Base-by-base conservation (phyloP, 805 yeast genomes). In the Candida tammaniensis region DNA sequence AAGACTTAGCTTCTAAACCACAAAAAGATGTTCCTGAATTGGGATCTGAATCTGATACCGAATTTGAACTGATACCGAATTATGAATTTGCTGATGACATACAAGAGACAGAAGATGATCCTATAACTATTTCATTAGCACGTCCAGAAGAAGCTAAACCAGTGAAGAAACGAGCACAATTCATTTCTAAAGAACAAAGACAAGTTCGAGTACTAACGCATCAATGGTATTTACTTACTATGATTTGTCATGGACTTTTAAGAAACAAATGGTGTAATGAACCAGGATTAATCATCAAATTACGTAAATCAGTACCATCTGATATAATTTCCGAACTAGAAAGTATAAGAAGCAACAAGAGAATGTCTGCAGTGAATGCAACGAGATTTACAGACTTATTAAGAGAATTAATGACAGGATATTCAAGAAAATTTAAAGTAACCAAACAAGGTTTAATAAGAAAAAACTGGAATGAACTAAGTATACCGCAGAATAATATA, bases 201-300 rank as follows among this genome's bases (percentile, higher is more conserved):
- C 47, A 48, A 1, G 56, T 54, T 27, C 59, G 97, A 13, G 64
- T 67, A 30, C 43, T 55, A 0, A 54, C 78, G 7, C 97, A 89
- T 52, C 71, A 76, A 57, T 44, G 74, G 33, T 72, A 76, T 38
- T 46, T 91, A 2, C 62, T 75, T 11, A 57, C 72, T 16, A 74
- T 86, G 76, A 55, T 84, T 35, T 52, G 72, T 2, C 94, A 86
- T 52, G 93, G 88, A 0, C 66, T 67, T 0, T 48, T 76, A 3
- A 69, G 95, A 17, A 91, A 89, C 52, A 45, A 59, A 5, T 89
- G 96, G 96, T 72, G 87, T 40, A 76, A 74, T 38, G 74, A 77
- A 41, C 48, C 52, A 1, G 40, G 43, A 3, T 49, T 85, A 0
- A 64, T 70, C 12, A 34, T 46, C 12, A 44, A 47, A 7, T 55